These are phyloP conservation scores for Pseudomicrostroma phylloplanum DNA, from an alignment of 1,284 basidiomycete species.

Conservation along the genomic window DNA sequence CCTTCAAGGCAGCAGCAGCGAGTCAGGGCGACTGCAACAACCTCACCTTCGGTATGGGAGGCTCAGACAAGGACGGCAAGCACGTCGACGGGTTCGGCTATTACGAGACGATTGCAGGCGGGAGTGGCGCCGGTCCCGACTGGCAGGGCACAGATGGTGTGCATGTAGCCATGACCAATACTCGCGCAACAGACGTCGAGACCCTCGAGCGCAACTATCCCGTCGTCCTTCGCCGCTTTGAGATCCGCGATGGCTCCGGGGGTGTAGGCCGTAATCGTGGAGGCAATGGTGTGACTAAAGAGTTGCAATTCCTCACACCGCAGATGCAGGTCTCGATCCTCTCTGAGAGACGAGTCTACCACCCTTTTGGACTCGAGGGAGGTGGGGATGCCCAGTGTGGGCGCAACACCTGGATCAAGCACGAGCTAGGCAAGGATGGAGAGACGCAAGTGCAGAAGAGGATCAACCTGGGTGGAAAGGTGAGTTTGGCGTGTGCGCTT, in stretches of 20 bases:
- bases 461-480: constrained; percentile 88
- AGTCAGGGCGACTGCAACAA: constrained; percentile 85
- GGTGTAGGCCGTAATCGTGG: constrained; percentile 73
- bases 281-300: constrained; percentile 79
- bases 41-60: constrained; percentile 82
- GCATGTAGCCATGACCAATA: constrained; percentile 70
- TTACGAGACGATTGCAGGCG: constrained; percentile 93
- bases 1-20: constrained; percentile 85
- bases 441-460: constrained; percentile 23
- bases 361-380: constrained; percentile 84
- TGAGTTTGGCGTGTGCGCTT: constrained; percentile 2
- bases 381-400: constrained; percentile 71
- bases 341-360: constrained; percentile 77
- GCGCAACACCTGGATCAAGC: constrained; percentile 83
- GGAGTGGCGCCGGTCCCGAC: constrained; percentile 75
- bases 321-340: constrained; percentile 77
- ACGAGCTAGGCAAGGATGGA: constrained; percentile 32
- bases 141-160: constrained; percentile 68
- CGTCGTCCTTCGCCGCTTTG: constrained; percentile 74
- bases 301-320: constrained; percentile 75
- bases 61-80: constrained; percentile 74
- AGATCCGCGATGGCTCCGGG: constrained; percentile 68
- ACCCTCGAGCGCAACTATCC: constrained; percentile 86
- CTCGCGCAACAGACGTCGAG: constrained; percentile 69
- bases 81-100: constrained; percentile 78